A percentile compares a stretch with the other conserved stretches of the same genome.
phyloP scores from a whole-genome alignment of 2,329 filamentous ascomycete genomes.

The Talaromyces marneffei region DNA sequence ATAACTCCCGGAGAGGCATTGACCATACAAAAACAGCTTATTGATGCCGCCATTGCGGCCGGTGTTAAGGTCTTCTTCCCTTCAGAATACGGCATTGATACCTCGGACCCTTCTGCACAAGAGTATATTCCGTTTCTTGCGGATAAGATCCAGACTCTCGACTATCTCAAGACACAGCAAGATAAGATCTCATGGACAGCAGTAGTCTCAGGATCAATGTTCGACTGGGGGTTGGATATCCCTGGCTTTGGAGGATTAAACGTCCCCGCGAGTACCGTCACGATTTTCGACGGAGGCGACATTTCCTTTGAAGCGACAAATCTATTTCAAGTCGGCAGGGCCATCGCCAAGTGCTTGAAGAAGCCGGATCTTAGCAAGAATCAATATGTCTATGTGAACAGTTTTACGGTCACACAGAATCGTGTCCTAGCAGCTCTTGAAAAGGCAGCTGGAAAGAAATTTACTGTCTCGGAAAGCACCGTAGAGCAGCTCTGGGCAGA shows the following conservation, averaged over 20 bases:
- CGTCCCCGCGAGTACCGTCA: slow-evolving; percentile 24
- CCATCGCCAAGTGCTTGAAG: slow-evolving; percentile 16
- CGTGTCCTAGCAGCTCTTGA: slow-evolving; percentile 12
- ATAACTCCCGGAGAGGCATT: slow-evolving; percentile 16
- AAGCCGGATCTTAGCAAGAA: slow-evolving; percentile 14
- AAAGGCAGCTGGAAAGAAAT: slow-evolving; percentile 7
- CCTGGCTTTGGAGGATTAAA: slow-evolving; percentile 32
- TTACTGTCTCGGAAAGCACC: neutral
- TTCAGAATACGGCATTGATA: slow-evolving; percentile 11
- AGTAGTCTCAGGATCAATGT: slow-evolving; percentile 11
- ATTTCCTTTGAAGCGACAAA: slow-evolving; percentile 17
- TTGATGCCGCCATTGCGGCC: slow-evolving; percentile 55
- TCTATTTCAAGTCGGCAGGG: slow-evolving; percentile 16
- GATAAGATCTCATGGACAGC: slow-evolving; percentile 16
- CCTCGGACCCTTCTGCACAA: slow-evolving; percentile 1
- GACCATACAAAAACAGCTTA: slow-evolving; percentile 45
- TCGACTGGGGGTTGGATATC: slow-evolving; percentile 13
- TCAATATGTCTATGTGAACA: slow-evolving; percentile 7
- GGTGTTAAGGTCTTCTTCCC: slow-evolving; percentile 47
- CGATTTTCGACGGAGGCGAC: slow-evolving; percentile 16
- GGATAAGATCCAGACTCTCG: slow-evolving; percentile 13
- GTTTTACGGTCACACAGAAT: slow-evolving; percentile 7
- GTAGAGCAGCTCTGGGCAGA: neutral
- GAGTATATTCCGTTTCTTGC: slow-evolving; percentile 5
- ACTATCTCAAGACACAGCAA: slow-evolving; percentile 16